A percentile compares a stretch with the other conserved stretches of the same genome.
Evolutionary conservation across 805 yeast species (phyloP).

Genomic region (Cyberlindnera maclurae): DNA sequence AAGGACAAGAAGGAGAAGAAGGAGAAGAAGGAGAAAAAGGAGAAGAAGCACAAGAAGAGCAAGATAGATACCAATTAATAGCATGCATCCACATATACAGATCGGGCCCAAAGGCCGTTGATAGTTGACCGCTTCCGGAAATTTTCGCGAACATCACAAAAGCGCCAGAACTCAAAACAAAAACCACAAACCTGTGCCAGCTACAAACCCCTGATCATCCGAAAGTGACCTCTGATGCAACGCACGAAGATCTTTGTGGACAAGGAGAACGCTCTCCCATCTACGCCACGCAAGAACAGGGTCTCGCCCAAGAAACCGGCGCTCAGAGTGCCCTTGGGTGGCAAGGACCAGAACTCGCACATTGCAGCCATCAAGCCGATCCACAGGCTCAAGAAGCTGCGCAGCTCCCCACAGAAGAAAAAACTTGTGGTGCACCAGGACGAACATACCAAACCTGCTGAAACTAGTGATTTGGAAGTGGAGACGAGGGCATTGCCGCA

Average conservation of each 20-base stretch:
- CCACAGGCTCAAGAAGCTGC: background rate
- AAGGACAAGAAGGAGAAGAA: slow-evolving; percentile 7
- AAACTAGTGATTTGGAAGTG: slow-evolving; percentile 27
- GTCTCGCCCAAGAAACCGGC: slow-evolving; percentile 3
- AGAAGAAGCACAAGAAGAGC: slow-evolving; percentile 11
- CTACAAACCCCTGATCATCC: background rate
- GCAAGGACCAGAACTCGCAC: slow-evolving; percentile 11
- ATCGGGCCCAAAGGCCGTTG: too few species aligned
- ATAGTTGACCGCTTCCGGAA: background rate
- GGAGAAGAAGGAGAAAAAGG: slow-evolving; percentile 9
- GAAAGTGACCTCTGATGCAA: background rate
- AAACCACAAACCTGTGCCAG: background rate
- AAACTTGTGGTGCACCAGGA: background rate
- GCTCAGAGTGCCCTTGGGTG: slow-evolving; percentile 19
- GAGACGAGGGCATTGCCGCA: slow-evolving; percentile 39
- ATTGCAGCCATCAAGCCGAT: slow-evolving; percentile 1
- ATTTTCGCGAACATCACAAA: background rate
- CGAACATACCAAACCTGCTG: background rate
- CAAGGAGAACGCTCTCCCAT: slow-evolving; percentile 13
- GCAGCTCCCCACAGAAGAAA: background rate
- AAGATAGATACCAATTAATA: slow-evolving; percentile 5
- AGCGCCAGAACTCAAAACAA: background rate
- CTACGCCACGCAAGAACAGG: slow-evolving; percentile 3
- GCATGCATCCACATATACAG: too few species aligned
- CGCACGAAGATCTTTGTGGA: slow-evolving; percentile 7